These are phyloP conservation scores for Diphasiastrum complanatum DNA, from an alignment of 83 land plant species.

Conservation along the genomic window DNA sequence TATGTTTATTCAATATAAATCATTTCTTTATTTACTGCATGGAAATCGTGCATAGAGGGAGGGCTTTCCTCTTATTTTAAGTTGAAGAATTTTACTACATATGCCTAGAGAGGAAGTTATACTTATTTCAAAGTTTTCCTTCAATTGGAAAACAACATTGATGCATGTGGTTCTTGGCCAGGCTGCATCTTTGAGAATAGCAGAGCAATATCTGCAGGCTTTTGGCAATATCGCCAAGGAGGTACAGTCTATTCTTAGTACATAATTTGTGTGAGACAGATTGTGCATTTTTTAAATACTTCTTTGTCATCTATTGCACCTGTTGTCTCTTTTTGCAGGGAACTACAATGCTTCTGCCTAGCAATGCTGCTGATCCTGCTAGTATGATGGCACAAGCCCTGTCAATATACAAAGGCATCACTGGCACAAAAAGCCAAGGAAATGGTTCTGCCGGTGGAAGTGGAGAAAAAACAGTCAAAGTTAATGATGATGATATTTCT, in stretches of 20 bases:
- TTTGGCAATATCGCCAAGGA: slow-evolving; percentile 80
- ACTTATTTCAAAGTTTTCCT: too few relatives aligned
- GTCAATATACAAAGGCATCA: slow-evolving; percentile 53
- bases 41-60: not conserved
- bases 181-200: slow-evolving; percentile 83
- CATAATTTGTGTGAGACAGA: too few relatives aligned
- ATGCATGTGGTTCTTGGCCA: slow-evolving; percentile 20
- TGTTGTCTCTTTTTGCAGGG: slow-evolving; percentile 37
- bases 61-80: not conserved
- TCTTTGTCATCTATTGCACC: not conserved
- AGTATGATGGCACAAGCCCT: slow-evolving; percentile 81
- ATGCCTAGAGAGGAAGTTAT: not conserved
- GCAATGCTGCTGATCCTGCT: slow-evolving; percentile 51
- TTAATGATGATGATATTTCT: too few relatives aligned
- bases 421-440: slow-evolving; percentile 12
- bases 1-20: too few relatives aligned
- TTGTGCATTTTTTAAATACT: not conserved
- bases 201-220: slow-evolving; percentile 80
- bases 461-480: too few relatives aligned
- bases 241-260: too few relatives aligned
- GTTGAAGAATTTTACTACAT: not conserved
- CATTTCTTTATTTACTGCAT: too few relatives aligned
- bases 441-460: too few relatives aligned
- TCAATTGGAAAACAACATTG: not conserved
- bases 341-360: slow-evolving; percentile 86